Evolutionary conservation across 768 basidiomycete genomes (phyloP).

Genomic region (Clitopilus hobsonii): DNA sequence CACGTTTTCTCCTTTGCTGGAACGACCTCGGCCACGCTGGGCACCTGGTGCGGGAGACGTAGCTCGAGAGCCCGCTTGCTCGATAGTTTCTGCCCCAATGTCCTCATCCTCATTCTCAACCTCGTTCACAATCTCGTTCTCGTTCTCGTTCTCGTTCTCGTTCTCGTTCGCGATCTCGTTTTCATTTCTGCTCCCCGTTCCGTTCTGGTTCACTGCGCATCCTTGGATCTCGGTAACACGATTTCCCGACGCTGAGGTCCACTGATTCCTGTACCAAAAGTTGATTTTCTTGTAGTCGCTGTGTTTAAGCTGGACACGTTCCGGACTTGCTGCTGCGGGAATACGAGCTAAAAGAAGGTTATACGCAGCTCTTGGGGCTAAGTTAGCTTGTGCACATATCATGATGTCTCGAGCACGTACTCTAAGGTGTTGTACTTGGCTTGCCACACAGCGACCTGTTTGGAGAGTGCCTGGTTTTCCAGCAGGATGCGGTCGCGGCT

Average conservation of each 20-base stretch:
- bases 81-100: too few species aligned
- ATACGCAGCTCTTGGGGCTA: neutral
- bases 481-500: neutral
- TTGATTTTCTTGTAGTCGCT: neutral
- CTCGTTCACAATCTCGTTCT: neutral
- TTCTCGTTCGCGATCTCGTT: too few species aligned
- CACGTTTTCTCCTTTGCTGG: slow-evolving; percentile 6
- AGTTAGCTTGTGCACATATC: neutral
- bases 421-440: neutral
- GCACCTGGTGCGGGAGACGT: slow-evolving; percentile 3
- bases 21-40: slow-evolving; percentile 4
- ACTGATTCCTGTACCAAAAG: neutral
- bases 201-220: too few species aligned
- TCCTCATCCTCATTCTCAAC: neutral
- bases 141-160: too few species aligned
- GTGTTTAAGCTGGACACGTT: neutral
- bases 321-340: neutral
- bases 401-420: neutral
- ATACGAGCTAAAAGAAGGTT: neutral
- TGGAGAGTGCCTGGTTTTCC: neutral
- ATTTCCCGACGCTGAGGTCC: neutral
- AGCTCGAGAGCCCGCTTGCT: neutral
- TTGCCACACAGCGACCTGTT: neutral
- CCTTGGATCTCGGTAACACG: neutral
- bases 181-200: too few species aligned